Percentiles rank a stretch among this genome's conserved stretches.
These are phyloP conservation scores for Gossypium ekmanianum DNA, from an alignment of 345 rosid genomes.

Conservation along the genomic window DNA sequence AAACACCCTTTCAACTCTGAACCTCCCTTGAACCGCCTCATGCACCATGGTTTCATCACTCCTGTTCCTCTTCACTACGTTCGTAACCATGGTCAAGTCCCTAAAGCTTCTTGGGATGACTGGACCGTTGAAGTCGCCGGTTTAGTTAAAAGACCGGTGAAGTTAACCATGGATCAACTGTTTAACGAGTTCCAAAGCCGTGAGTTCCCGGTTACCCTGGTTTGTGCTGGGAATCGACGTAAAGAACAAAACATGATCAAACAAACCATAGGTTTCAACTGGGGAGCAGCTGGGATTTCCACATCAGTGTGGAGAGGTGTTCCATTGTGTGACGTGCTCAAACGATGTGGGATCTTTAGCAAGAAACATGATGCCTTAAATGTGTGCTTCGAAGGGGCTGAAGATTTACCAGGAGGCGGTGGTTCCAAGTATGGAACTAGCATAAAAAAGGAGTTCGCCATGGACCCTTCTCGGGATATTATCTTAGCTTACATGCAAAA, in stretches of 20 bases:
- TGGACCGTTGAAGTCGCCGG: slow-evolving; percentile 85
- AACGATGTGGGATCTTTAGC: slow-evolving; percentile 63
- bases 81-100: slow-evolving; percentile 86
- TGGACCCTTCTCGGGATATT: slow-evolving; percentile 85
- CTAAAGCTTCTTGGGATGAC: slow-evolving; percentile 55
- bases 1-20: slow-evolving; percentile 95
- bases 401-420: slow-evolving; percentile 92
- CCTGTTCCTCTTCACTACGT: slow-evolving; percentile 94
- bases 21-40: slow-evolving; percentile 67
- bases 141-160: slow-evolving; percentile 55
- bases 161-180: slow-evolving; percentile 78
- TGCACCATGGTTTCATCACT: slow-evolving; percentile 95
- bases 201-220: slow-evolving; percentile 75
- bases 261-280: slow-evolving; percentile 82
- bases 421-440: slow-evolving; percentile 95
- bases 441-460: slow-evolving; percentile 52
- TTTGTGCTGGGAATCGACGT: slow-evolving; percentile 90
- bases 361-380: slow-evolving; percentile 60
- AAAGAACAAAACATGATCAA: slow-evolving; percentile 92
- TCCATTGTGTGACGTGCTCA: slow-evolving; percentile 53
- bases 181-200: slow-evolving; percentile 54
- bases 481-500: slow-evolving; percentile 93
- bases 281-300: slow-evolving; percentile 85
- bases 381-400: slow-evolving; percentile 93
- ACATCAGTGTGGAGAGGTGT: slow-evolving; percentile 88